These are phyloP conservation scores for Aspergillus sclerotioniger DNA, from an alignment of 495 filamentous ascomycete species.

Conservation along the genomic window DNA sequence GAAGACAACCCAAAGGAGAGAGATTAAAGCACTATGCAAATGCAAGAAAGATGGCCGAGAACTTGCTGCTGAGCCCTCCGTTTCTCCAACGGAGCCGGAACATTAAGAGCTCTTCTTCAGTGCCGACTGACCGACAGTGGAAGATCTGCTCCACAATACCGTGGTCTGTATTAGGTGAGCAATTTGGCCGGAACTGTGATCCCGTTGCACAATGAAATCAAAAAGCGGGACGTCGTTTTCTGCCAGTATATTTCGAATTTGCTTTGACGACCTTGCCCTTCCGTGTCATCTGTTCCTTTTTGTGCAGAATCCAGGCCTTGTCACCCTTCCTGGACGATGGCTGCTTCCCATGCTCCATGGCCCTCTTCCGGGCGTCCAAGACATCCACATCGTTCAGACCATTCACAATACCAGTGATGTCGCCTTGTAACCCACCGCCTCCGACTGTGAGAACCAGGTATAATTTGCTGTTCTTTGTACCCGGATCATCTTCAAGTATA, in stretches of 20 bases:
- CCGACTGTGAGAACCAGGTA: conserved; percentile 95
- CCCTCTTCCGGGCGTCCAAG: conserved; percentile 64
- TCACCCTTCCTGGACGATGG: conserved; percentile 66
- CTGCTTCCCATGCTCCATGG: conserved; percentile 41
- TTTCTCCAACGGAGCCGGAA: background rate
- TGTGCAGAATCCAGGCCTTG: conserved; percentile 86
- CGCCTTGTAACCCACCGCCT: conserved; percentile 67
- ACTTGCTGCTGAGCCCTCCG: background rate
- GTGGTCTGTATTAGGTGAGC: background rate
- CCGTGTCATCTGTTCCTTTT: conserved; percentile 92
- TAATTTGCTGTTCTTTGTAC: conserved; percentile 89
- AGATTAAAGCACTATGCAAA: background rate
- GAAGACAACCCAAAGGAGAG: background rate
- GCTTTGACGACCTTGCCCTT: conserved; percentile 94
- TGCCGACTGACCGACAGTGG: background rate
- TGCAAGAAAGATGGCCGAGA: background rate
- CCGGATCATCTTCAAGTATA: conserved; percentile 90
- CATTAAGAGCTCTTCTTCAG: background rate
- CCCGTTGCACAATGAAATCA: conserved; percentile 24
- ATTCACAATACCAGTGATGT: conserved; percentile 82
- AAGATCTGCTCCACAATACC: background rate
- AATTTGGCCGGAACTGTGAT: background rate
- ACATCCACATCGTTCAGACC: conserved; percentile 87
- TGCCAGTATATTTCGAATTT: conserved; percentile 87
- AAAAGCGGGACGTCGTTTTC: conserved; percentile 68